Percentiles rank a stretch among this genome's conserved stretches.
Evolutionary conservation across 306 rosid genomes (phyloP).

Genomic region (Quercus aquifolioides): DNA sequence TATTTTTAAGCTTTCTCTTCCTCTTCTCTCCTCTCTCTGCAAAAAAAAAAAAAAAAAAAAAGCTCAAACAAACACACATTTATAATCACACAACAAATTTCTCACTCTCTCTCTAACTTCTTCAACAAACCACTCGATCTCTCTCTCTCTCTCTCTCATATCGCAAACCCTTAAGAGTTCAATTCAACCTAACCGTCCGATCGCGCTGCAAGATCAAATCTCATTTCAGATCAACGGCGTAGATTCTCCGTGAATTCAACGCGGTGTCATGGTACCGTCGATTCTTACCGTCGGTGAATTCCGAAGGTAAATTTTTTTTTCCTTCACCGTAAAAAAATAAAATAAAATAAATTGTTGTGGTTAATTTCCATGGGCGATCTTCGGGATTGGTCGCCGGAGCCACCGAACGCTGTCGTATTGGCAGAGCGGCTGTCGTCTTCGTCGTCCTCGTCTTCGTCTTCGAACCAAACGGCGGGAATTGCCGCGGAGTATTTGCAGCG

Average conservation of each 20-base stretch:
- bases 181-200: not conserved
- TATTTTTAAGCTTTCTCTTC: not conserved
- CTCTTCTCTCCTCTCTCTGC: not conserved
- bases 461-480: constrained; percentile 15
- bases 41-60: too few relatives aligned
- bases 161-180: constrained; percentile 6
- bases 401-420: constrained; percentile 23
- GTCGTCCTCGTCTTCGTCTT: constrained; percentile 16
- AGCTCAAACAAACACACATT: not conserved
- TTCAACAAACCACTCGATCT: constrained; percentile 13
- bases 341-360: not conserved
- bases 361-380: constrained; percentile 47
- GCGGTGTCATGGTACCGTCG: constrained; percentile 18
- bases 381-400: constrained; percentile 39
- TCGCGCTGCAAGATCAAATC: constrained; percentile 2
- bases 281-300: not conserved
- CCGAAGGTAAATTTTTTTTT: too few relatives aligned
- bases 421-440: constrained; percentile 29
- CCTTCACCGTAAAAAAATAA: too few relatives aligned
- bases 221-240: not conserved
- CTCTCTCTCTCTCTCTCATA: constrained; percentile 10
- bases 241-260: not conserved
- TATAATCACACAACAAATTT: not conserved
- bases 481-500: constrained; percentile 32
- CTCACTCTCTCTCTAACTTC: not conserved